Conservation (phyloP, 768 basidiomycete genomes). For the Lentinula sp. region DNA sequence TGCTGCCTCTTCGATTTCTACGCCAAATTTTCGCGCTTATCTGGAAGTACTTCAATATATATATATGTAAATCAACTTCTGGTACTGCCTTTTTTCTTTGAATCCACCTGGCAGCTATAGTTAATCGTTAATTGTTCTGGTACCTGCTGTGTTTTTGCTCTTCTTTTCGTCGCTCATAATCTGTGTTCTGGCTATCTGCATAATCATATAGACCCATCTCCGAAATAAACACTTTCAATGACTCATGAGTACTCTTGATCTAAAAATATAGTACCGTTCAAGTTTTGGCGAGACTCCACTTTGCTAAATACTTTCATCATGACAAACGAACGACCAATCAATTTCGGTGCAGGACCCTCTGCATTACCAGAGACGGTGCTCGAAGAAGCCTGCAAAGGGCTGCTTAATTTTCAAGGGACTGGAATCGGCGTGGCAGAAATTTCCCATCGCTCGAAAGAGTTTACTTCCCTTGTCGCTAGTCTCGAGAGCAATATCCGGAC, state of each 20-base stretch:
- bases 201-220: not conserved
- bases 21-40: not conserved
- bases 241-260: not conserved
- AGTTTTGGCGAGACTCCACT: not conserved
- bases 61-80: not conserved
- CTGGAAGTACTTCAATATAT: not conserved
- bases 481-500: conserved; percentile 63
- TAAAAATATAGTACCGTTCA: too few relatives aligned
- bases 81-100: not conserved
- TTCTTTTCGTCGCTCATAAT: not conserved
- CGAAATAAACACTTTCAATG: not conserved
- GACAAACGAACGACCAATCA: conserved; percentile 55
- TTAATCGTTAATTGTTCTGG: not conserved
- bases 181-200: conserved; percentile 1
- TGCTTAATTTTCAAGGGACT: conserved; percentile 86
- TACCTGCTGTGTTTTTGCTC: conserved; percentile 2
- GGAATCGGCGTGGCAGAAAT: conserved; percentile 97
- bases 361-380: conserved; percentile 85
- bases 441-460: conserved; percentile 92
- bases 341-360: conserved; percentile 95
- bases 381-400: conserved; percentile 70
- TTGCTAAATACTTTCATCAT: conserved; percentile 15
- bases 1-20: not conserved
- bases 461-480: conserved; percentile 58
- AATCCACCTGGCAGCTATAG: not conserved